phyloP scores from a whole-genome alignment of 352 stramenopile species.

The Phytophthora hybrid region DNA sequence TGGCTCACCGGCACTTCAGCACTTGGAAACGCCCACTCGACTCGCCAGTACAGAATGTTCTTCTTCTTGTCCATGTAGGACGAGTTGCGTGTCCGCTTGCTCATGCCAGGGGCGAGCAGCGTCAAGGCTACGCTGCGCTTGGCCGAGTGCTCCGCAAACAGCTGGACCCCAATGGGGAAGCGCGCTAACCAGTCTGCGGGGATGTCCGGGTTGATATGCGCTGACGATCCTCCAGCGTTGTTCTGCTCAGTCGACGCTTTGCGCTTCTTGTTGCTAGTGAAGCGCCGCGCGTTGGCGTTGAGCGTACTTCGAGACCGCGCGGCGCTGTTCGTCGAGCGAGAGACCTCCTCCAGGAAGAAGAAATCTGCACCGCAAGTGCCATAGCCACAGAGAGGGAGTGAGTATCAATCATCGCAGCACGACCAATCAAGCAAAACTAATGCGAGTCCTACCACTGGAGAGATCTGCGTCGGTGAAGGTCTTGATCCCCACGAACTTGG shows the following conservation, averaged over 20 bases:
- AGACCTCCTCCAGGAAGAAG: slow-evolving; percentile 81
- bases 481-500: slow-evolving; percentile 80
- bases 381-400: not conserved
- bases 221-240: not conserved
- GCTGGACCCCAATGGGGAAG: slow-evolving; percentile 75
- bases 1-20: slow-evolving; percentile 57
- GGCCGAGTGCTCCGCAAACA: slow-evolving; percentile 71
- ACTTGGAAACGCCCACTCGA: slow-evolving; percentile 82
- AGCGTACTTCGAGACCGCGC: slow-evolving; percentile 50
- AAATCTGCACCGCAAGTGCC: slow-evolving; percentile 50
- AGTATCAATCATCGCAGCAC: not conserved
- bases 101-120: slow-evolving; percentile 83
- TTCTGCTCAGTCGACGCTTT: slow-evolving; percentile 26
- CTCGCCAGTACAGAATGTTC: slow-evolving; percentile 70
- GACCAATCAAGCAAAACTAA: not conserved
- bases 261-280: slow-evolving; percentile 47
- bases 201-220: slow-evolving; percentile 66
- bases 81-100: slow-evolving; percentile 76
- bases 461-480: slow-evolving; percentile 82
- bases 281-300: slow-evolving; percentile 43
- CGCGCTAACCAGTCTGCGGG: slow-evolving; percentile 74
- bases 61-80: slow-evolving; percentile 80
- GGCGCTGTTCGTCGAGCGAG: slow-evolving; percentile 64
- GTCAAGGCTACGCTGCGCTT: slow-evolving; percentile 78
- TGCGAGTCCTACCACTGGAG: slow-evolving; percentile 59